Conservation (phyloP, 2,329 filamentous ascomycete genomes). For the Curvularia sp. region DNA sequence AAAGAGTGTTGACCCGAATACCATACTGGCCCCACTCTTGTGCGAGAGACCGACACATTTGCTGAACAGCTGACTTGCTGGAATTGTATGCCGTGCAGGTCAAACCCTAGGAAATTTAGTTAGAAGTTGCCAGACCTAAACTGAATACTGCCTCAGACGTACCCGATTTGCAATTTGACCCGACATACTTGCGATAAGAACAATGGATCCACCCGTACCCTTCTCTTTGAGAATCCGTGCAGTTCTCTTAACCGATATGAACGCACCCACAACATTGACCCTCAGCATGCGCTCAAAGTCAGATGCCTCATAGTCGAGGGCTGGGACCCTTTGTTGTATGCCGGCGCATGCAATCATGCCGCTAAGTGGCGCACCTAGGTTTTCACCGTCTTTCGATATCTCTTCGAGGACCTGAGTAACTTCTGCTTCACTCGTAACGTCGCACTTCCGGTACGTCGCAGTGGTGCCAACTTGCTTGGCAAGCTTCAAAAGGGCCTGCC, state of each 20-base stretch:
- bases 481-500: constrained; percentile 54
- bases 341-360: constrained; percentile 59
- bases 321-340: constrained; percentile 58
- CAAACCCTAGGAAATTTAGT: constrained; percentile 12
- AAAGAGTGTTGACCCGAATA: constrained; percentile 45
- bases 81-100: constrained; percentile 24
- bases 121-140: neutral
- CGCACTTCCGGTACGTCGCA: constrained; percentile 55
- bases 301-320: constrained; percentile 56
- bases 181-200: constrained; percentile 58
- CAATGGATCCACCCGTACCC: constrained; percentile 65
- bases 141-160: neutral
- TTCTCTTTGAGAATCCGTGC: constrained; percentile 63
- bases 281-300: constrained; percentile 48
- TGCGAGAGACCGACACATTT: constrained; percentile 25
- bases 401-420: constrained; percentile 49
- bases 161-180: constrained; percentile 26
- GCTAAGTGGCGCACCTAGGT: constrained; percentile 45
- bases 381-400: constrained; percentile 49
- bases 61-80: constrained; percentile 24
- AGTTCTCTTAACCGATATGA: constrained; percentile 46
- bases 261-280: constrained; percentile 50
- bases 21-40: constrained; percentile 33
- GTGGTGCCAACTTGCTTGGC: constrained; percentile 47
- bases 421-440: constrained; percentile 57